Conservation (phyloP, 2,329 filamentous ascomycete genomes). For the Pseudocercospora crystallina region DNA sequence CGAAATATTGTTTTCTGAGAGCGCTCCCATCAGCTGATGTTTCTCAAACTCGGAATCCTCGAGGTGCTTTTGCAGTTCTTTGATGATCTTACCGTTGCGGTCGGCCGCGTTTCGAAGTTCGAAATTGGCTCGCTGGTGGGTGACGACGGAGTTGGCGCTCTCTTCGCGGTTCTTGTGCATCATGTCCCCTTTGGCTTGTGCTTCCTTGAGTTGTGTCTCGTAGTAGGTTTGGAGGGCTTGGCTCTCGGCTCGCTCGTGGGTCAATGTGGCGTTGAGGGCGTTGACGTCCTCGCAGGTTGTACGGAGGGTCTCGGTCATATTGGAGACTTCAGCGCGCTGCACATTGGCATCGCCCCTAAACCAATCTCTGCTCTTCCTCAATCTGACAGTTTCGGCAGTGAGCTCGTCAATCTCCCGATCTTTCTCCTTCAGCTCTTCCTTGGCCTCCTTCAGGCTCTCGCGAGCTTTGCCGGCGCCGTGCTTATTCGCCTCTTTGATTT, state of each 20-base stretch:
- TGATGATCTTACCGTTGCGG: background rate
- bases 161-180: conserved; percentile 4
- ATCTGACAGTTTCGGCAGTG: background rate
- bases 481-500: conserved; percentile 9
- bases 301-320: background rate
- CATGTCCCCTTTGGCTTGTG: conserved; percentile 1
- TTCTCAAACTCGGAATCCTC: conserved; percentile 1
- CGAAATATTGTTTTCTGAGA: background rate
- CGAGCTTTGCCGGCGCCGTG: conserved; percentile 10
- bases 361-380: background rate
- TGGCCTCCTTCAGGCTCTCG: conserved; percentile 8
- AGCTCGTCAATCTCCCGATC: conserved; percentile 6
- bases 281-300: background rate
- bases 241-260: no score
- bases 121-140: background rate
- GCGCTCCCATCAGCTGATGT: background rate
- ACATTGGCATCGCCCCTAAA: conserved; percentile 1
- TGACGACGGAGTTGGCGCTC: conserved; percentile 1
- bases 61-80: background rate
- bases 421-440: conserved; percentile 15
- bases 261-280: background rate
- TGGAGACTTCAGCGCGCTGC: background rate
- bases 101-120: background rate
- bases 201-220: conserved; percentile 2
- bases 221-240: background rate